Conservation (phyloP, 2,329 filamentous ascomycete species). For the Ceratocystis alfenasii region DNA sequence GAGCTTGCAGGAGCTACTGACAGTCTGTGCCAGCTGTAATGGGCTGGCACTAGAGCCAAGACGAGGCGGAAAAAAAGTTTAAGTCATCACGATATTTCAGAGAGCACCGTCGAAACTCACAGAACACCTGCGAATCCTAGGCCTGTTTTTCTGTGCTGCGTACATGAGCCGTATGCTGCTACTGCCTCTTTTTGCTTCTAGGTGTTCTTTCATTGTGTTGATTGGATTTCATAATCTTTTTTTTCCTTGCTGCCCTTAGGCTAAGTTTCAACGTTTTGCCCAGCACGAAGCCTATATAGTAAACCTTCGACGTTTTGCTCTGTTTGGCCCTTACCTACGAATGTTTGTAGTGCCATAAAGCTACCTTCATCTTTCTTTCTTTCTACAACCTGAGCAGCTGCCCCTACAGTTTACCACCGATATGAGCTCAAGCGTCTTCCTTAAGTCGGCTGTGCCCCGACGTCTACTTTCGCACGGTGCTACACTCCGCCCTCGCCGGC, state of each 20-base stretch:
- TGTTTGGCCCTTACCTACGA: too few species aligned
- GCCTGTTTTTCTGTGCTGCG: neutral
- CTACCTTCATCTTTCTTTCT: neutral
- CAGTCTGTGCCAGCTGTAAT: neutral
- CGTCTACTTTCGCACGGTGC: slow-evolving; percentile 35
- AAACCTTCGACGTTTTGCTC: too few species aligned
- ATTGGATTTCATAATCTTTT: too few species aligned
- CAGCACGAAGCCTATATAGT: too few species aligned
- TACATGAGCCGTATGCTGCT: neutral
- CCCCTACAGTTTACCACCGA: slow-evolving; percentile 22
- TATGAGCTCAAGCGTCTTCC: slow-evolving; percentile 40
- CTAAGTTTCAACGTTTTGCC: too few species aligned
- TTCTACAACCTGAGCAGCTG: neutral
- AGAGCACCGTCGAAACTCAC: slow-evolving; percentile 18
- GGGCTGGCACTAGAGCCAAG: neutral
- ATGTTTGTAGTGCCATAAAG: neutral
- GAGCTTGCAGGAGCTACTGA: slow-evolving; percentile 2
- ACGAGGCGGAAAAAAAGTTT: slow-evolving; percentile 16
- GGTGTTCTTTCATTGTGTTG: neutral
- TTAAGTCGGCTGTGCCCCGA: slow-evolving; percentile 37
- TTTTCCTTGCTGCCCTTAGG: too few species aligned
- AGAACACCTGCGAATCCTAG: slow-evolving; percentile 20
- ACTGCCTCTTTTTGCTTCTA: slow-evolving; percentile 12
- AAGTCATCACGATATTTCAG: slow-evolving; percentile 17
- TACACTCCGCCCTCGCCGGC: slow-evolving; percentile 34